phyloP scores from a whole-genome alignment of 108 stramenopile genomes.

The Cyclotella distinguenda region DNA sequence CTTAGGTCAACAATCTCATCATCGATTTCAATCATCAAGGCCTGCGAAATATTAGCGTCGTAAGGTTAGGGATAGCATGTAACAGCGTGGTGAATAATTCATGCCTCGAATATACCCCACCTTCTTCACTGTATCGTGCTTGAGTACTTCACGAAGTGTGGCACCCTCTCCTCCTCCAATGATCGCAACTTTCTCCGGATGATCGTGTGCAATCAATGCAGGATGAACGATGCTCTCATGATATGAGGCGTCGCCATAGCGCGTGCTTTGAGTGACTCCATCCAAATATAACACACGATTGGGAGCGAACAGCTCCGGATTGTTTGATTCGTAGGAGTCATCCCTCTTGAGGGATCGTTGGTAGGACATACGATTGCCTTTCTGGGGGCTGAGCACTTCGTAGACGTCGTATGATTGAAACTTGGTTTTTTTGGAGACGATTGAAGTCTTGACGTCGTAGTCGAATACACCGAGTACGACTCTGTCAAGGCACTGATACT shows the following conservation, averaged over 20 bases:
- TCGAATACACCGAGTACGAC: conserved; percentile 12
- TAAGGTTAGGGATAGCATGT: too few species aligned
- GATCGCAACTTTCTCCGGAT: conserved; percentile 88
- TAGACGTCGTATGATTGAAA: conserved; percentile 69
- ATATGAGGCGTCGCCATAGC: conserved; percentile 64
- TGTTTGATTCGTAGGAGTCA: conserved; percentile 43
- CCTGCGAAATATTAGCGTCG: too few species aligned
- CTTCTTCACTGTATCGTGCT: conserved; percentile 78
- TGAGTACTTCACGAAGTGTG: conserved; percentile 76
- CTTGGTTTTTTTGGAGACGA: conserved; percentile 43
- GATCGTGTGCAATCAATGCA: conserved; percentile 84
- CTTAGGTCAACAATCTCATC: conserved; percentile 64
- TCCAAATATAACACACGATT: conserved; percentile 68
- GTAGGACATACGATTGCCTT: conserved; percentile 37
- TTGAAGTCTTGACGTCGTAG: conserved; percentile 25
- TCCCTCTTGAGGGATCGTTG: conserved; percentile 47
- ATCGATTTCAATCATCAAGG: conserved; percentile 90
- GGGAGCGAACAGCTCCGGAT: conserved; percentile 49
- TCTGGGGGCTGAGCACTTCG: conserved; percentile 52
- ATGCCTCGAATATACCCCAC: too few species aligned
- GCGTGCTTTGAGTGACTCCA: conserved; percentile 61
- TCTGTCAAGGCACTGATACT: conserved; percentile 13
- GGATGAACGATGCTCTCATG: conserved; percentile 92
- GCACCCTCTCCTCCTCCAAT: conserved; percentile 93
- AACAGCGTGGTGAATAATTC: too few species aligned